Evolutionary conservation across 495 filamentous ascomycete species (phyloP).

Genomic region (Penicillium simplicissimum): DNA sequence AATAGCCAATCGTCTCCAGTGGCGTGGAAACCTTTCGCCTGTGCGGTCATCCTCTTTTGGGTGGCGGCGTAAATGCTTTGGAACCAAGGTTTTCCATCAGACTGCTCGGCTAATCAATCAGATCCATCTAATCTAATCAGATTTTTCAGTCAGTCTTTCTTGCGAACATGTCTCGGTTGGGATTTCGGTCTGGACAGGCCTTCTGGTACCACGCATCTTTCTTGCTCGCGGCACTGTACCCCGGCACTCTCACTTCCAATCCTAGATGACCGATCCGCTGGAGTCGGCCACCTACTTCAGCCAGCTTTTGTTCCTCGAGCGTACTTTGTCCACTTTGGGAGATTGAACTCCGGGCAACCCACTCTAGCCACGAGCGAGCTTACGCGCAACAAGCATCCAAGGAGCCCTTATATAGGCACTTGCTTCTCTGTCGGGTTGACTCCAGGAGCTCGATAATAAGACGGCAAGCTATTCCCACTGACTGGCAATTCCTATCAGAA

Average conservation of each 20-base stretch:
- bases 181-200: not conserved
- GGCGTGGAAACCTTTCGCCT: not conserved
- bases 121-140: constrained; percentile 9
- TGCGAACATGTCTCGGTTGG: not conserved
- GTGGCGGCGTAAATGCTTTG: not conserved
- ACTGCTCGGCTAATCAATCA: not conserved
- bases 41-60: not conserved
- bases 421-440: too few relatives aligned
- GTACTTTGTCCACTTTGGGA: too few relatives aligned
- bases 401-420: too few relatives aligned
- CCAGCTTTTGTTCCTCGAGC: not conserved
- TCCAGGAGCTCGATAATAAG: too few relatives aligned
- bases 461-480: too few relatives aligned
- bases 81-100: not conserved
- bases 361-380: not conserved
- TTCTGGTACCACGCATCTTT: not conserved
- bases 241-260: too few relatives aligned
- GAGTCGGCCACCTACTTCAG: not conserved
- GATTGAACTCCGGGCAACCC: not conserved
- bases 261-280: not conserved
- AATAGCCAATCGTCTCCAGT: not conserved
- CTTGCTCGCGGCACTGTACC: not conserved
- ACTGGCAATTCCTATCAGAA: too few relatives aligned
- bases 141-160: constrained; percentile 1
- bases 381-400: too few relatives aligned